A percentile compares a stretch with the other conserved stretches of the same genome.
These are phyloP conservation scores for Arabidopsis hybrid DNA, from an alignment of 441 rosid species.

Conservation along the genomic window DNA sequence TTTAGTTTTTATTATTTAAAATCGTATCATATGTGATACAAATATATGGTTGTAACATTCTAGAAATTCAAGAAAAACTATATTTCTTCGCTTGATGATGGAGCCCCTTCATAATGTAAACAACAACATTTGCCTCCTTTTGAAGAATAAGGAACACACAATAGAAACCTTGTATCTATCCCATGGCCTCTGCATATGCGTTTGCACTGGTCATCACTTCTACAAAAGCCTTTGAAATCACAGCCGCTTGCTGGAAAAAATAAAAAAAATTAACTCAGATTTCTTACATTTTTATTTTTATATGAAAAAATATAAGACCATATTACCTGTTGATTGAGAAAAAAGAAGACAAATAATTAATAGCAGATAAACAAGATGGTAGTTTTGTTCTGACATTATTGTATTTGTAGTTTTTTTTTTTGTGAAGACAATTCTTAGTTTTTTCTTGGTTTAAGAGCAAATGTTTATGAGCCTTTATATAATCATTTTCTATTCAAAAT, in stretches of 20 bases:
- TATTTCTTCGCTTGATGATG: not conserved
- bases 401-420: not conserved
- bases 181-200: not conserved
- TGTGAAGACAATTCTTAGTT: not conserved
- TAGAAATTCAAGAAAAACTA: no score
- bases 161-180: not conserved
- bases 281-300: not conserved
- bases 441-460: not conserved
- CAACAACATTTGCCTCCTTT: not conserved
- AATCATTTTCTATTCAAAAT: not conserved
- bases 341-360: not conserved
- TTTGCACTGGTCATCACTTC: not conserved
- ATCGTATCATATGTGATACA: no score
- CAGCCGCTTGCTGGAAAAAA: not conserved
- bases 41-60: no score
- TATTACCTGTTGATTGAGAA: slow-evolving; percentile 2
- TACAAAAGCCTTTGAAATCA: not conserved
- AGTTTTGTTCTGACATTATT: not conserved
- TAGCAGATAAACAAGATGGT: not conserved
- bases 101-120: not conserved
- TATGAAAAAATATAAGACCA: not conserved
- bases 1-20: no score
- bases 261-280: not conserved
- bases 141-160: not conserved
- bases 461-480: not conserved